Conservation (phyloP, 129 eudicot species). For the Apium graveolens region DNA sequence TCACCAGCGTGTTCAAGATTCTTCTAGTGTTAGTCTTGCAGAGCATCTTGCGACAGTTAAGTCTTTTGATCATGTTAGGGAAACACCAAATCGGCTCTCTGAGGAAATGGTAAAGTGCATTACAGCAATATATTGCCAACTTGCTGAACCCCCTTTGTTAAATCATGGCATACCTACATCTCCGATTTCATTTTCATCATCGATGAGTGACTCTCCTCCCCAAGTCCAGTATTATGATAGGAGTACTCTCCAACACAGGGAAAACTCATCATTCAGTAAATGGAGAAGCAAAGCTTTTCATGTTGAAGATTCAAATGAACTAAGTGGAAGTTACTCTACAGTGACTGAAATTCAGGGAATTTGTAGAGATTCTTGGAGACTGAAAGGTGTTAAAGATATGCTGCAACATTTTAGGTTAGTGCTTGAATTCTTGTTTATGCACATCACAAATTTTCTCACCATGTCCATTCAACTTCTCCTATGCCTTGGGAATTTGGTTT, state of each 20-base stretch:
- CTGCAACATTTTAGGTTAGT: conserved; percentile 55
- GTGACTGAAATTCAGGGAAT: conserved; percentile 51
- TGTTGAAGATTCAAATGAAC: conserved; percentile 30
- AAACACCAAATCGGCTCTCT: conserved; percentile 59
- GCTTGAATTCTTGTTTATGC: background rate
- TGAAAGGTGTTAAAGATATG: conserved; percentile 44
- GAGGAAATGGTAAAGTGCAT: conserved; percentile 87
- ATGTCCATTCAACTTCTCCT: background rate
- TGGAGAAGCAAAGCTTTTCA: conserved; percentile 24
- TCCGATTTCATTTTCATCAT: conserved; percentile 50
- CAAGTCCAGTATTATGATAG: conserved; percentile 30
- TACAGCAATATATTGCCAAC: conserved; percentile 51
- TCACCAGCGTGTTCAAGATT: conserved; percentile 39
- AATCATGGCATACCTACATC: conserved; percentile 42
- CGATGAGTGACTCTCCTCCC: conserved; percentile 40
- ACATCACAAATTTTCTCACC: background rate
- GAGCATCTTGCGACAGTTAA: conserved; percentile 39
- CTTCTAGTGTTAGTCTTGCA: conserved; percentile 37
- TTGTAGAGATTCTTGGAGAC: conserved; percentile 31
- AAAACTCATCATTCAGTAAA: conserved; percentile 17
- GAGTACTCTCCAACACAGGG: conserved; percentile 44
- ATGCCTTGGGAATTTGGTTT: background rate
- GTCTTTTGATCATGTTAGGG: conserved; percentile 21
- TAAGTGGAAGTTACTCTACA: conserved; percentile 37
- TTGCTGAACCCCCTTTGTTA: conserved; percentile 58